Base-by-base conservation (phyloP, 495 filamentous ascomycete species). In the Talaromyces borbonicus region DNA sequence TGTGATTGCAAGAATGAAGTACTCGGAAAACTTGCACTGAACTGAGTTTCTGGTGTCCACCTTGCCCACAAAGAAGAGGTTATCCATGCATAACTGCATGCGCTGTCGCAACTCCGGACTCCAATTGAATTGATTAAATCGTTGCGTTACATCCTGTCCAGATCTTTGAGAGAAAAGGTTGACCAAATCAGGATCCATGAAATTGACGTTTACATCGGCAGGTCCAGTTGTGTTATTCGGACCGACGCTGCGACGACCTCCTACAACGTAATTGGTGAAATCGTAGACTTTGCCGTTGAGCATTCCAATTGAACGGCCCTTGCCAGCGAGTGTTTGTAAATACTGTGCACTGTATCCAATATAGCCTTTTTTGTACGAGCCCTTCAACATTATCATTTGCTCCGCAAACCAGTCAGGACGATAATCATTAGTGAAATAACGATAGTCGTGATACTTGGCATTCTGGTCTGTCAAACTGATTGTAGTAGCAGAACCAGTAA, bases 31-130 rank as follows among this genome's bases (percentile, higher is more conserved):
- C 52, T 80, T 72, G 68, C 92, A 99, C 49, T 78, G 75, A 18
- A 79, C 61, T 3, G 90, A 95, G 58, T 90, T 88, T 65, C 92
- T 75, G 15, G 92, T 97, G 60, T 99, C 92, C 16, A 93, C 72
- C 50, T 89, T 83, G 31, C 90, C 92, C 35, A 95, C 78, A 56
- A 92, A 94, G 73, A 99, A 99, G 23, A 99, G 77, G 48, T 95
- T 94, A 64, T 95, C 82, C 42, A 99, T 73, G 57, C 92, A 99
- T 3, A 81, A 63, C 56, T 85, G 74, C 89, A 94, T 93, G 24
- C 77, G 68, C 15, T 57, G 51, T 47, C 81, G 80, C 51, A 78
- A 49, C 1, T 50, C 65, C 1, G 60, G 19, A 52, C 72, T 63
- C 23, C 96, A 65, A 12, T 55, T 52, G 9, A 95, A 70, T 9